These are phyloP conservation scores for Tilletia walkeri DNA, from an alignment of 1,284 basidiomycete species.

Conservation along the genomic window DNA sequence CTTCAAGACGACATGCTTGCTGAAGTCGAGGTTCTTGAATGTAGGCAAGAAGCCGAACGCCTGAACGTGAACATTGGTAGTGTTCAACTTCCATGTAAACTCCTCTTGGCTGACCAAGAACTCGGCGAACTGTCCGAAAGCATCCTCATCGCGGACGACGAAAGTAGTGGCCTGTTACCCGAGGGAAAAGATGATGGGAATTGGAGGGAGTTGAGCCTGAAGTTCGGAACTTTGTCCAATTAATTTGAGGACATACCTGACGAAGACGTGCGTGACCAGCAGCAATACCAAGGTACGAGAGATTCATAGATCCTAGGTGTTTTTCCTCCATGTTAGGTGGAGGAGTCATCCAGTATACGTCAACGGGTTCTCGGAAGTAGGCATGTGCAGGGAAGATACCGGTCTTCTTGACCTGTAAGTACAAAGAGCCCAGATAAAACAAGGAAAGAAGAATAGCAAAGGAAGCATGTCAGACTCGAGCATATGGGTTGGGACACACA, in stretches of 20 bases:
- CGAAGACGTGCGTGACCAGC: constrained; percentile 55
- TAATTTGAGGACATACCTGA: constrained; percentile 36
- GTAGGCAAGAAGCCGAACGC: constrained; percentile 60
- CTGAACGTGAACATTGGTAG: constrained; percentile 65
- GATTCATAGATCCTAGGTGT: constrained; percentile 46
- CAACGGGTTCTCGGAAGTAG: constrained; percentile 53
- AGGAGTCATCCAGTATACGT: constrained; percentile 54
- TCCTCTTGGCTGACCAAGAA: constrained; percentile 67
- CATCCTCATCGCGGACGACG: constrained; percentile 46
- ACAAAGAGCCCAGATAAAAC: not conserved
- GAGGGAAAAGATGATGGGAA: not conserved
- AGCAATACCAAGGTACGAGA: constrained; percentile 51
- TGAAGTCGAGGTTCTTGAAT: constrained; percentile 41
- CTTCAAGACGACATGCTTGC: constrained; percentile 54
- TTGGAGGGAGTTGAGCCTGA: not conserved
- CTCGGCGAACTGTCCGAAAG: constrained; percentile 53
- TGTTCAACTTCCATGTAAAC: constrained; percentile 71
- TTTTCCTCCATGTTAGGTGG: constrained; percentile 46
- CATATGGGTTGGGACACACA: not conserved
- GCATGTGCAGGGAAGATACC: constrained; percentile 57
- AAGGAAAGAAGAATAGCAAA: too few relatives aligned
- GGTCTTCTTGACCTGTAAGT: constrained; percentile 49
- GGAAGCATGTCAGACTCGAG: not conserved
- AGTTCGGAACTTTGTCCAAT: not conserved
- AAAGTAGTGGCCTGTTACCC: constrained; percentile 46